Evolutionary conservation across 495 filamentous ascomycete genomes (phyloP).

Genomic region (Lasiosphaeriaceae sp.): DNA sequence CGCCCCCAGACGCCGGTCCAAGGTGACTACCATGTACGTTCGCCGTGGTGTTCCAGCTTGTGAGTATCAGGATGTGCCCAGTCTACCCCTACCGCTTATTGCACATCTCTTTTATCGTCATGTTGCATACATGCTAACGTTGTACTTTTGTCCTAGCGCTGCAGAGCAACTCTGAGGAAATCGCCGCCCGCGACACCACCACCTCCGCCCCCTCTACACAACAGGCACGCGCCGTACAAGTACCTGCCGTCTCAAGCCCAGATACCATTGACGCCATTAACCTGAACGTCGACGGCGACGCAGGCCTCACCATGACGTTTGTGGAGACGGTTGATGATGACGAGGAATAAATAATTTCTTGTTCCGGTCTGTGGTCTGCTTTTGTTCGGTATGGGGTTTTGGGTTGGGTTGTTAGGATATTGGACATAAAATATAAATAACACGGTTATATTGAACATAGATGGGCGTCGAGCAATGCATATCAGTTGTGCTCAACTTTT

Average conservation of each 20-base stretch:
- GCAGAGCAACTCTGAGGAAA: conserved; percentile 28
- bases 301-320: conserved; percentile 49
- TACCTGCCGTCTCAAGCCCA: conserved; percentile 22
- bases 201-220: conserved; percentile 15
- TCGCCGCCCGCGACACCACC: conserved; percentile 25
- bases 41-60: conserved; percentile 41
- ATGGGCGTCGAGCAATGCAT: too few species aligned
- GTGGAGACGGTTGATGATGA: conserved; percentile 42
- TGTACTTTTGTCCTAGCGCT: conserved; percentile 23
- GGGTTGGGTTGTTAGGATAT: neutral
- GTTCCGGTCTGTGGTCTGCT: neutral
- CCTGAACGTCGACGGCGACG: conserved; percentile 43
- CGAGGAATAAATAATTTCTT: conserved; percentile 9
- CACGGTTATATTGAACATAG: neutral
- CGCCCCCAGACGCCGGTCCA: conserved; percentile 33
- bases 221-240: neutral
- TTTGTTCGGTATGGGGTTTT: conserved; percentile 5
- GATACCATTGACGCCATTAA: conserved; percentile 44
- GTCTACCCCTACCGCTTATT: neutral
- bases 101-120: too few species aligned
- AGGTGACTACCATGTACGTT: conserved; percentile 49
- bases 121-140: too few species aligned
- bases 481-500: neutral
- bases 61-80: conserved; percentile 25
- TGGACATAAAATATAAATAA: neutral